These are phyloP conservation scores for Meripilus lineatus DNA, from an alignment of 1,284 basidiomycete species.

Conservation along the genomic window DNA sequence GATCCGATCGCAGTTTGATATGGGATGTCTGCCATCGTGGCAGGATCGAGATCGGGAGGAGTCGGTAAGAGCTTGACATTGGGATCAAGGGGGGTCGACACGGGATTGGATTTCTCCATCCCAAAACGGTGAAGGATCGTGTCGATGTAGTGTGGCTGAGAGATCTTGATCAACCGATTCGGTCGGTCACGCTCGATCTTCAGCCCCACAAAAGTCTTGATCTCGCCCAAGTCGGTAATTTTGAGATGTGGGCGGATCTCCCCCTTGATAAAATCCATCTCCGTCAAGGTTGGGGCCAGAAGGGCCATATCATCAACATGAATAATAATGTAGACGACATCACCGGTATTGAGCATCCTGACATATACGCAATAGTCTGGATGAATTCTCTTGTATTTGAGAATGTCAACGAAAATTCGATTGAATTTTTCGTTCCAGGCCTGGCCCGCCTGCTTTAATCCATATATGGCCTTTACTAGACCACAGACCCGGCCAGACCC, in stretches of 20 bases:
- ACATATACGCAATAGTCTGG: constrained; percentile 16
- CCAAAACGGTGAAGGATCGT: constrained; percentile 12
- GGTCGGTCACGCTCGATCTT: constrained; percentile 19
- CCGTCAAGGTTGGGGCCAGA: constrained; percentile 3
- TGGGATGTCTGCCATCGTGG: constrained; percentile 2
- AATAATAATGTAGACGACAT: constrained; percentile 10
- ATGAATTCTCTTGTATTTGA: constrained; percentile 8
- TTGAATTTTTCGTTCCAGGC: constrained; percentile 18
- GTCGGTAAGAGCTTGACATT: constrained; percentile 6
- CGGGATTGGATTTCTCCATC: constrained; percentile 13
- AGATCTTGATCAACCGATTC: constrained; percentile 15
- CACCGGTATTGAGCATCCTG: not conserved
- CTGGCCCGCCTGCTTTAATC: constrained; percentile 26
- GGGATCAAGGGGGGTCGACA: constrained; percentile 15
- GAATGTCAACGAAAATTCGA: constrained; percentile 1
- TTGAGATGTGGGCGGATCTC: constrained; percentile 14
- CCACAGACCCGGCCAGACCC: not conserved
- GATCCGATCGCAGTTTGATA: too few relatives aligned
- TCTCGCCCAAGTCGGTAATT: constrained; percentile 21
- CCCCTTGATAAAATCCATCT: constrained; percentile 9
- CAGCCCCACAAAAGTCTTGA: constrained; percentile 20
- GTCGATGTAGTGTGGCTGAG: constrained; percentile 23
- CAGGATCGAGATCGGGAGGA: not conserved
- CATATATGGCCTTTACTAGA: constrained; percentile 18
- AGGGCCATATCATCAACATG: constrained; percentile 23